Percentiles rank a stretch among this genome's conserved stretches.
phyloP scores from a whole-genome alignment of 805 yeast genomes.

The Metschnikowia chrysomelidarum region DNA sequence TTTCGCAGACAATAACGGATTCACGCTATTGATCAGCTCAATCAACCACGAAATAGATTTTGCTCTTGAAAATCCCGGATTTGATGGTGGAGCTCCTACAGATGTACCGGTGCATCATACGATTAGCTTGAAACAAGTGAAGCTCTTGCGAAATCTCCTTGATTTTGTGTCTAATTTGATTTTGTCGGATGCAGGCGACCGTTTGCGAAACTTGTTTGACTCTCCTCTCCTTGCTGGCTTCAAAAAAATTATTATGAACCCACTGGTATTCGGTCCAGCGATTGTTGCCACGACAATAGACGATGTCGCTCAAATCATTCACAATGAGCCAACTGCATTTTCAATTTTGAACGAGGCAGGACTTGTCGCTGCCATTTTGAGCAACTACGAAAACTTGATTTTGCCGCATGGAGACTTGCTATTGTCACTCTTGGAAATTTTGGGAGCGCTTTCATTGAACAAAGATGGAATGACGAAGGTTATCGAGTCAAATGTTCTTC shows the following conservation, averaged over 20 bases:
- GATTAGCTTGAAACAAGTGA: slow-evolving; percentile 59
- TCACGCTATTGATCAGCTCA: slow-evolving; percentile 55
- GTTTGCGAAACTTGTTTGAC: slow-evolving; percentile 81
- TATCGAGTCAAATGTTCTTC: slow-evolving; percentile 36
- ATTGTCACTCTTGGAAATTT: slow-evolving; percentile 55
- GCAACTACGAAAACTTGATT: slow-evolving; percentile 53
- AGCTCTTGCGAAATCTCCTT: slow-evolving; percentile 47
- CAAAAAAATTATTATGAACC: slow-evolving; percentile 55
- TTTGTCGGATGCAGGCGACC: slow-evolving; percentile 75
- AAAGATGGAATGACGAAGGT: slow-evolving; percentile 66
- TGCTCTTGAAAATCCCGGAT: slow-evolving; percentile 58
- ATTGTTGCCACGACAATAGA: slow-evolving; percentile 60
- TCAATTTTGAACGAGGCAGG: slow-evolving; percentile 76
- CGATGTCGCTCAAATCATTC: slow-evolving; percentile 67
- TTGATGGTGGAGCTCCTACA: slow-evolving; percentile 56
- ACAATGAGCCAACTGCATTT: slow-evolving; percentile 89
- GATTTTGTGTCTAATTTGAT: slow-evolving; percentile 64
- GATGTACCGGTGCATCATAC: slow-evolving; percentile 49
- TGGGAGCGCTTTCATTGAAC: slow-evolving; percentile 82
- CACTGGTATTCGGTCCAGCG: slow-evolving; percentile 63
- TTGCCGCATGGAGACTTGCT: slow-evolving; percentile 59
- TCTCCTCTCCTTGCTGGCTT: slow-evolving; percentile 69
- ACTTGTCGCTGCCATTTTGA: slow-evolving; percentile 62
- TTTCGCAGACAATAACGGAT: slow-evolving; percentile 68
- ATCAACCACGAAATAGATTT: slow-evolving; percentile 62